Conservation (phyloP, 331 rosid genomes). For the Prunus yedoensis region DNA sequence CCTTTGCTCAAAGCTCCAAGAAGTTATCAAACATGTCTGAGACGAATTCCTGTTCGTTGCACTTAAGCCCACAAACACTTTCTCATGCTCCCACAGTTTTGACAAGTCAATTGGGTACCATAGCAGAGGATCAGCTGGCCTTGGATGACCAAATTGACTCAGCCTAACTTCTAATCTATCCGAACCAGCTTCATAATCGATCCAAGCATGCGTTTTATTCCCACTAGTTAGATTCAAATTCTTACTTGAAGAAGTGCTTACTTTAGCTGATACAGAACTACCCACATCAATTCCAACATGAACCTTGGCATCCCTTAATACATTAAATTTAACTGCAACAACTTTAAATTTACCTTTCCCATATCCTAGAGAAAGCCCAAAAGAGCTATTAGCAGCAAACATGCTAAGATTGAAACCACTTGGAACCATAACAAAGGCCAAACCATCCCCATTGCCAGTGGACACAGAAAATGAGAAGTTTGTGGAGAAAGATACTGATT, state of each 20-base stretch:
- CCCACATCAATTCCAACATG: slow-evolving; percentile 63
- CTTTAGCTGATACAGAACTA: slow-evolving; percentile 38
- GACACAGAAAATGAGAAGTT: slow-evolving; percentile 66
- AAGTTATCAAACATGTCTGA: slow-evolving; percentile 48
- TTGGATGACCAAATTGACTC: slow-evolving; percentile 42
- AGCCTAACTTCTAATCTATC: slow-evolving; percentile 66
- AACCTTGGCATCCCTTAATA: slow-evolving; percentile 33
- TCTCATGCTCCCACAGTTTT: slow-evolving; percentile 42
- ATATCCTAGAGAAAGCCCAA: slow-evolving; percentile 41
- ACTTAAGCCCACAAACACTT: slow-evolving; percentile 62
- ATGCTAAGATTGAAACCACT: slow-evolving; percentile 42
- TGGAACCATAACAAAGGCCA: slow-evolving; percentile 75
- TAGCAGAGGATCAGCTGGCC: slow-evolving; percentile 62
- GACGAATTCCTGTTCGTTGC: slow-evolving; percentile 48
- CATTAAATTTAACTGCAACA: slow-evolving; percentile 47
- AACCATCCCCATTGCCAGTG: slow-evolving; percentile 48
- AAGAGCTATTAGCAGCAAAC: slow-evolving; percentile 46
- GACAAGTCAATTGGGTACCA: slow-evolving; percentile 59
- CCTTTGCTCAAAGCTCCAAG: slow-evolving; percentile 74
- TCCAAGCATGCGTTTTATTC: slow-evolving; percentile 63
- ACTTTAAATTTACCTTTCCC: slow-evolving; percentile 32
- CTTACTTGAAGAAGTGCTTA: slow-evolving; percentile 39
- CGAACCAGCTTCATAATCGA: slow-evolving; percentile 77
- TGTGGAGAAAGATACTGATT: slow-evolving; percentile 63
- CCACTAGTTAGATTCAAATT: slow-evolving; percentile 37